Base-by-base conservation (phyloP, 164 flowering plant species). In the Sextonia rubra region DNA sequence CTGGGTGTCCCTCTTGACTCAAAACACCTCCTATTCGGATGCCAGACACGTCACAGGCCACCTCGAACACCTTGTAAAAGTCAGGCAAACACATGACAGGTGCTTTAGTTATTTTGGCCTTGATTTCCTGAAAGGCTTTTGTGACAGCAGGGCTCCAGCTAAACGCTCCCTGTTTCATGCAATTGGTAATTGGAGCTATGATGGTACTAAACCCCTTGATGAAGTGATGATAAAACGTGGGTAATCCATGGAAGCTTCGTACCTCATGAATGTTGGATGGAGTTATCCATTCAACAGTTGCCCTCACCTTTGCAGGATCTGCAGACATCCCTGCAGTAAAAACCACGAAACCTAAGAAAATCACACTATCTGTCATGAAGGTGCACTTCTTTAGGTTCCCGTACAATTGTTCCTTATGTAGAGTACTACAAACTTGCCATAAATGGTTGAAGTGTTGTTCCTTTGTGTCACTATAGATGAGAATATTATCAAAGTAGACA, bases 271-370 rank as follows among this genome's bases (percentile, higher is more conserved):
- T 26, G 12, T 1, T 15, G 25, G 14, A 52, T 9, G 63, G 20
- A 1, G 63, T 56, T 8, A 3, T 7, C 23, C 63, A 56, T 2
- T 69, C 63, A n/a, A 4, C 22, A 14, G 55, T 69, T 9, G 37
- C 37, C 26, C 24, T 17, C 44, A 56, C 62, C 60, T 69, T 69
- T 24, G 5, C 25, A 14, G 18, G 9, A 26, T 56, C 64, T 3
- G 17, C 30, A 12, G n/a, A 3, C 22, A 69, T 30, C 17, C 44
- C 64, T 17, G 47, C 60, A 44, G 26, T 6, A 2, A 17, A 44
- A 23, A 69, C 24, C 15, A 69, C 58, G 11, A 69, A 69, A 17
- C 15, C 71, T 60, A 69, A n/a, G n/a, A n/a, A n/a, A n/a, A n/a
- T n/a, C n/a, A n/a, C n/a, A n/a, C n/a, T n/a, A n/a, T n/a, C n/a